phyloP scores from a whole-genome alignment of 2,329 filamentous ascomycete genomes.

The Pseudogymnoascus sp. region DNA sequence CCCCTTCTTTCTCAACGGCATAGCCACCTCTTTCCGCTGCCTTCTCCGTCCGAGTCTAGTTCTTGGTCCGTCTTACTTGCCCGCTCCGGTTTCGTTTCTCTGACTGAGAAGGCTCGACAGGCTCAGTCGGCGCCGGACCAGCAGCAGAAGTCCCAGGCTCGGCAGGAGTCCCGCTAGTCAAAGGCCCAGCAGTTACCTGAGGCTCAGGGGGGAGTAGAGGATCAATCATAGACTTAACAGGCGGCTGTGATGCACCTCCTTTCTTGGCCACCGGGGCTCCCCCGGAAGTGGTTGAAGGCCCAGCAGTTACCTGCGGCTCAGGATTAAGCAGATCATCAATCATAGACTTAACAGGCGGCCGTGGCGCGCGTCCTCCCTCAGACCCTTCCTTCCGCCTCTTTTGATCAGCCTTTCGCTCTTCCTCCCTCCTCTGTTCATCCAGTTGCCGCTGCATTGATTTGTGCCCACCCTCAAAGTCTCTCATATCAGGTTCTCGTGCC shows the following conservation, averaged over 20 bases:
- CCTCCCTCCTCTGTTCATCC: neutral
- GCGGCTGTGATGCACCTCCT: too few species aligned
- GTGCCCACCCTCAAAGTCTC: neutral
- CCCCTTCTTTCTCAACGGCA: neutral
- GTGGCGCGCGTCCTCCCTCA: neutral
- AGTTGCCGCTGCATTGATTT: neutral
- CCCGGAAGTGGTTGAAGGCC: neutral
- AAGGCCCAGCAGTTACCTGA: too few species aligned
- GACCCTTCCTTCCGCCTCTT: neutral
- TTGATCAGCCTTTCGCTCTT: neutral
- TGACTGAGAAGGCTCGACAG: too few species aligned
- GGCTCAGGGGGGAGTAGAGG: neutral
- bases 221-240: neutral
- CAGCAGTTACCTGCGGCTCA: too few species aligned
- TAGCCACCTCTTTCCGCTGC: neutral
- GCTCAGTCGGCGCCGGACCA: too few species aligned
- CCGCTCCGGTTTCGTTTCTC: too few species aligned
- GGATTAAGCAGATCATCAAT: neutral
- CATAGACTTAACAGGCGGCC: neutral
- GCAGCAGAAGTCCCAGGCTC: neutral
- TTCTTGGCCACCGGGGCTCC: too few species aligned
- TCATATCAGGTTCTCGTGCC: neutral
- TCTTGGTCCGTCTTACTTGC: too few species aligned
- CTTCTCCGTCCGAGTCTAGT: neutral
- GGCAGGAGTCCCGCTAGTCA: too few species aligned